These are phyloP conservation scores for Cercospora citrullina DNA, from an alignment of 2,329 filamentous ascomycete species.

Conservation along the genomic window DNA sequence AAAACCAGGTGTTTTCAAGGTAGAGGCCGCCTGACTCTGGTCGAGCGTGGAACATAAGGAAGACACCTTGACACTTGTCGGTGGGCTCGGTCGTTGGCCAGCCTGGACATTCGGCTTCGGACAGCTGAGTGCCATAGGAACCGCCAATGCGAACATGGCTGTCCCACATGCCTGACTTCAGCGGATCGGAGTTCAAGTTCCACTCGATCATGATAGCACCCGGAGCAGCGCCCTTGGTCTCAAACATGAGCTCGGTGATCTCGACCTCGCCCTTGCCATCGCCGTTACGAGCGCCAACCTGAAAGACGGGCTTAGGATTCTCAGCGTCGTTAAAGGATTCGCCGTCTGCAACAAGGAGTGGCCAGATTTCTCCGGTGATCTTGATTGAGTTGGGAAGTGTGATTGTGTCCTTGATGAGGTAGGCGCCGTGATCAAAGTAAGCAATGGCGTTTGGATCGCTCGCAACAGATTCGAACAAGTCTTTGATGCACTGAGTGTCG, in stretches of 20 bases:
- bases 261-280: slow-evolving; percentile 80
- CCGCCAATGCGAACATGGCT: slow-evolving; percentile 94
- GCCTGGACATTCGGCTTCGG: slow-evolving; percentile 63
- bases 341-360: slow-evolving; percentile 81
- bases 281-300: slow-evolving; percentile 65
- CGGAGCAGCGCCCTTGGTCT: slow-evolving; percentile 77
- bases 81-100: slow-evolving; percentile 74
- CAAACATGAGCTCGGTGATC: slow-evolving; percentile 83
- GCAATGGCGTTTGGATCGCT: slow-evolving; percentile 56
- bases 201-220: slow-evolving; percentile 90
- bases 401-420: slow-evolving; percentile 61
- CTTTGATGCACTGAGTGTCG: slow-evolving; percentile 82
- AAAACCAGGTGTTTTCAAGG: slow-evolving; percentile 58
- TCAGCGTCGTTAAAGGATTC: slow-evolving; percentile 68
- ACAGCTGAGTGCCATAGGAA: slow-evolving; percentile 76
- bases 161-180: slow-evolving; percentile 84
- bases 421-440: slow-evolving; percentile 65
- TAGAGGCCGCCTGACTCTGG: slow-evolving; percentile 65
- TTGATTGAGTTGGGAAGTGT: slow-evolving; percentile 63
- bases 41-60: slow-evolving; percentile 51
- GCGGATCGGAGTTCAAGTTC: slow-evolving; percentile 72
- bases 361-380: slow-evolving; percentile 90
- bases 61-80: slow-evolving; percentile 60
- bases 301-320: slow-evolving; percentile 81
- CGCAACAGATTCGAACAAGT: slow-evolving; percentile 67